A percentile compares a stretch with the other conserved stretches of the same genome.
phyloP scores from a whole-genome alignment of 306 rosid genomes.

The Trifolium fragiferum region DNA sequence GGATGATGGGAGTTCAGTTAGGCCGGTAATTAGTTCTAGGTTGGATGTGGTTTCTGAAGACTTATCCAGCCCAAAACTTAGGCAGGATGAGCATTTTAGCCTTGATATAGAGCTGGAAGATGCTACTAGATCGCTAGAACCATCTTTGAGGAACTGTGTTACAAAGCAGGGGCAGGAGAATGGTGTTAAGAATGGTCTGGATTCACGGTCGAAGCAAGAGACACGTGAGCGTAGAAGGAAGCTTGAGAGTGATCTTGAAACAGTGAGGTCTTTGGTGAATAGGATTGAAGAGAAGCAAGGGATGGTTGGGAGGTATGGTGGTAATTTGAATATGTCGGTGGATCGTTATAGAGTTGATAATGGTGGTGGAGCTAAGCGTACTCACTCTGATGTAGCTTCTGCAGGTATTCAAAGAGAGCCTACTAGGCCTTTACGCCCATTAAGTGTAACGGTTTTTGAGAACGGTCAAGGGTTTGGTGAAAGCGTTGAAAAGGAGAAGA shows the following conservation, averaged over 20 bases:
- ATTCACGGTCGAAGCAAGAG: conserved; percentile 60
- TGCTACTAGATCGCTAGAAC: conserved; percentile 39
- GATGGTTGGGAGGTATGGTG: conserved; percentile 49
- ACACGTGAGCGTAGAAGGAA: conserved; percentile 59
- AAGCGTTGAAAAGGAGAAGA: conserved; percentile 88
- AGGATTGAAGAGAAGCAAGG: conserved; percentile 75
- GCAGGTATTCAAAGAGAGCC: conserved; percentile 58
- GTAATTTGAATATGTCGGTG: conserved; percentile 45
- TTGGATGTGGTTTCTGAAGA: conserved; percentile 57
- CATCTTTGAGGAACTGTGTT: conserved; percentile 42
- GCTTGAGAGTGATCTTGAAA: conserved; percentile 68
- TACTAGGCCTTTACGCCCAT: conserved; percentile 67
- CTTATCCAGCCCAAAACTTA: conserved; percentile 48
- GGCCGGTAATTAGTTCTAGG: conserved; percentile 42
- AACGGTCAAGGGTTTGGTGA: conserved; percentile 71
- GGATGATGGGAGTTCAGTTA: conserved; percentile 50
- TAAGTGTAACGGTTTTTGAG: conserved; percentile 66
- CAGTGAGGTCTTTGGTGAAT: conserved; percentile 68
- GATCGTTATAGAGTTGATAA: conserved; percentile 49
- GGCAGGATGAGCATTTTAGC: conserved; percentile 41
- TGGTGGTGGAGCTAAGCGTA: conserved; percentile 56
- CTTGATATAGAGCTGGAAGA: conserved; percentile 18
- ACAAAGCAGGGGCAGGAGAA: conserved; percentile 44
- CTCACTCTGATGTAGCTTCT: conserved; percentile 70
- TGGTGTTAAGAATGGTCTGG: conserved; percentile 49